Percentiles rank a stretch among this genome's conserved stretches.
Evolutionary conservation across 305 asterid genomes (phyloP).

Genomic region (Plantago coronopus): DNA sequence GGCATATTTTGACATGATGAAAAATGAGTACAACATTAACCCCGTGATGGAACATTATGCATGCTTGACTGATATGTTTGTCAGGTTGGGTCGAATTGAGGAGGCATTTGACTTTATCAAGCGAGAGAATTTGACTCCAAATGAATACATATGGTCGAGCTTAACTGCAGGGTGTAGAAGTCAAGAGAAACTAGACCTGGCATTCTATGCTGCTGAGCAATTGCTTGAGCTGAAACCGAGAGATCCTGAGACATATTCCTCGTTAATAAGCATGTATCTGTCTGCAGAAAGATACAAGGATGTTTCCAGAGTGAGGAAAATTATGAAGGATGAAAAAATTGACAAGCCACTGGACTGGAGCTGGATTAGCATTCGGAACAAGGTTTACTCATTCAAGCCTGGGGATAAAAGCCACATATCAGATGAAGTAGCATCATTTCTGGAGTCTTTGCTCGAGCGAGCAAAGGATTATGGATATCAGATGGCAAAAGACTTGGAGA

Average conservation of each 20-base stretch:
- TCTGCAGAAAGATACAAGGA: conserved; percentile 70
- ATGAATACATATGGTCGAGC: conserved; percentile 70
- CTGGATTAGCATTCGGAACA: conserved; percentile 68
- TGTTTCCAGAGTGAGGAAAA: conserved; percentile 67
- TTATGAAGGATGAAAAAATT: conserved; percentile 58
- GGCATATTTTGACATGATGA: conserved; percentile 72
- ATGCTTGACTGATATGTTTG: conserved; percentile 72
- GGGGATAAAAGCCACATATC: conserved; percentile 29
- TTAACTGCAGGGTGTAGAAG: conserved; percentile 81
- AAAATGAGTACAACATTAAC: conserved; percentile 49
- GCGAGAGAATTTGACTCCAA: conserved; percentile 46
- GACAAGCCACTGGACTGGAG: conserved; percentile 65
- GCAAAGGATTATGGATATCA: conserved; percentile 48
- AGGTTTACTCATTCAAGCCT: conserved; percentile 56
- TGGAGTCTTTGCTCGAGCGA: conserved; percentile 47
- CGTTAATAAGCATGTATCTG: conserved; percentile 60
- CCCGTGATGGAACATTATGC: conserved; percentile 83
- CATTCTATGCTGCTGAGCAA: conserved; percentile 68
- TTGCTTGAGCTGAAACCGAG: conserved; percentile 64
- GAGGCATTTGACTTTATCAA: conserved; percentile 71
- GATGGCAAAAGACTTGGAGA: conserved; percentile 29
- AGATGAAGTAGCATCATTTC: conserved; percentile 30
- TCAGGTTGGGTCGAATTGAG: conserved; percentile 66
- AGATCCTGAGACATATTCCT: conserved; percentile 59
- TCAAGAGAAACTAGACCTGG: conserved; percentile 65